phyloP scores from a whole-genome alignment of 1,139 yeast species.

The Lizanozyma gosingica region DNA sequence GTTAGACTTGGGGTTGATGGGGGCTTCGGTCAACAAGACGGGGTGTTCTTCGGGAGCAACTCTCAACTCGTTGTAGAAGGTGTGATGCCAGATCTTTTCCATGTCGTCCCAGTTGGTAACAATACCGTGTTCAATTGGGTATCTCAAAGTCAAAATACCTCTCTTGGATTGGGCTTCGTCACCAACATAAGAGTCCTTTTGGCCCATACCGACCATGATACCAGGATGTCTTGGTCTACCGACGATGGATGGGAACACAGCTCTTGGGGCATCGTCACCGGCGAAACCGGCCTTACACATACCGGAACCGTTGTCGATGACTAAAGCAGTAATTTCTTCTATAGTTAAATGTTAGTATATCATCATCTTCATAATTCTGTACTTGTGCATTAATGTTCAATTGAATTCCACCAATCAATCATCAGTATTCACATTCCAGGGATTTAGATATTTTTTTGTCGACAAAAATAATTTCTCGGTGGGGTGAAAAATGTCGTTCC shows the following conservation, averaged over 20 bases:
- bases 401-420: not conserved
- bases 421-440: conserved; percentile 1
- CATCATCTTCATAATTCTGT: not conserved
- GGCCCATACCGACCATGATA: conserved; percentile 99
- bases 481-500: conserved; percentile 1
- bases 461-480: conserved; percentile 1
- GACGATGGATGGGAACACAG: conserved; percentile 99
- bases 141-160: conserved; percentile 97
- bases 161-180: conserved; percentile 99
- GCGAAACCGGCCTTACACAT: conserved; percentile 99
- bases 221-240: conserved; percentile 99
- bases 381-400: not conserved
- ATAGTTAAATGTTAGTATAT: conserved; percentile 15
- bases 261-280: conserved; percentile 99
- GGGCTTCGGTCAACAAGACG: conserved; percentile 95
- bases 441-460: not conserved
- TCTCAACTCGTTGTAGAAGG: conserved; percentile 94
- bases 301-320: conserved; percentile 99
- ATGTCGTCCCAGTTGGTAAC: conserved; percentile 99
- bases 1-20: conserved; percentile 98
- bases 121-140: conserved; percentile 99
- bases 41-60: conserved; percentile 99
- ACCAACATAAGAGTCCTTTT: conserved; percentile 98
- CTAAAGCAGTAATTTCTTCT: conserved; percentile 63
- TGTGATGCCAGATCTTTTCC: conserved; percentile 99